A percentile compares a stretch with the other conserved stretches of the same genome.
Evolutionary conservation across 768 basidiomycete species (phyloP).

Genomic region (Dacryopinax primogenitus): DNA sequence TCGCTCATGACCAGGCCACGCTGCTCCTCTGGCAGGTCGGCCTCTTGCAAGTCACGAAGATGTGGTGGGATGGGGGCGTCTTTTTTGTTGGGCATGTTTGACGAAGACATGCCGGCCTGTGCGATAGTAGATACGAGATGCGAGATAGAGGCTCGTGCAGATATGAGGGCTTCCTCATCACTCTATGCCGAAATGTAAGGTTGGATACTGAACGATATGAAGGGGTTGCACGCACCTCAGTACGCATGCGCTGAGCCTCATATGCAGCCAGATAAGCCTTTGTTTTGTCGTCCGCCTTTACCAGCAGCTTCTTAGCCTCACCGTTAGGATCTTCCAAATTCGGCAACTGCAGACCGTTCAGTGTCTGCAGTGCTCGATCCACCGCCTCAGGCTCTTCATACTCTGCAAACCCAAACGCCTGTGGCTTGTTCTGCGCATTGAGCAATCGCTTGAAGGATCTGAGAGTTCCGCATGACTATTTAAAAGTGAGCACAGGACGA

Average conservation of each 20-base stretch:
- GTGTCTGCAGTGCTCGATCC: conserved; percentile 52
- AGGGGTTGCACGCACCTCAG: conserved; percentile 47
- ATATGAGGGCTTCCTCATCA: conserved; percentile 11
- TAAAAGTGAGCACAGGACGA: not conserved
- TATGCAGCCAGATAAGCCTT: conserved; percentile 78
- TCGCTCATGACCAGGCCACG: conserved; percentile 90
- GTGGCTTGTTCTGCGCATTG: conserved; percentile 83
- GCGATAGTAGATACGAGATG: conserved; percentile 5
- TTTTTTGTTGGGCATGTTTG: not conserved
- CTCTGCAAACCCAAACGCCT: conserved; percentile 95
- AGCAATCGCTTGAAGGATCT: conserved; percentile 85
- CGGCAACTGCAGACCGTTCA: conserved; percentile 52
- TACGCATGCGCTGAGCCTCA: conserved; percentile 60
- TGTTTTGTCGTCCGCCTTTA: conserved; percentile 96
- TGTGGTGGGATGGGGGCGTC: conserved; percentile 64
- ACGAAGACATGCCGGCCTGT: conserved; percentile 10
- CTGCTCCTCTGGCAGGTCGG: conserved; percentile 83
- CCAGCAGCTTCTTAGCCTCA: conserved; percentile 52
- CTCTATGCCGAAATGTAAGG: conserved; percentile 12
- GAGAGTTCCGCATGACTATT: conserved; percentile 80
- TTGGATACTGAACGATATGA: conserved; percentile 13
- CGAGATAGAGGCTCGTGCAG: conserved; percentile 43
- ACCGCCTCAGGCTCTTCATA: conserved; percentile 90
- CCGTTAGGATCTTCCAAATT: conserved; percentile 44
- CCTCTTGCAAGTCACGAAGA: conserved; percentile 88